These are phyloP conservation scores for Blastobotrys malaysiensis DNA, from an alignment of 1,139 yeast species.

Conservation along the genomic window DNA sequence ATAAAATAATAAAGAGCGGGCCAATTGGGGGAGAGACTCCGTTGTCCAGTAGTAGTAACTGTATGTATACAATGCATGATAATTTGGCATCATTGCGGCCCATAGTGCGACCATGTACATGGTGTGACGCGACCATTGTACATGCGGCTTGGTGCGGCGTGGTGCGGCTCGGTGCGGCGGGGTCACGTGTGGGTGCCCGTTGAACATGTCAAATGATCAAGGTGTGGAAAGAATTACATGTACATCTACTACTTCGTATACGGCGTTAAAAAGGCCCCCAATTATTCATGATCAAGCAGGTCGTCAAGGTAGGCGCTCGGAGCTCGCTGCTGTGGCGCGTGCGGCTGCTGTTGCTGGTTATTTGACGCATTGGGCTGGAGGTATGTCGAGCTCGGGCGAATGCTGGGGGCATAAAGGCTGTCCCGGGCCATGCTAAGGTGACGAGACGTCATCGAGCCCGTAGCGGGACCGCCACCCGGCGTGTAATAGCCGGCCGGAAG, in stretches of 20 bases:
- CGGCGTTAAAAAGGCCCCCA: no score
- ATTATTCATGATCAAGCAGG: conserved; percentile 27
- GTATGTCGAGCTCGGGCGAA: conserved; percentile 7
- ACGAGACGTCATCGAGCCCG: conserved; percentile 23
- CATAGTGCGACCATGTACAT: no score
- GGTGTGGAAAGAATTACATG: no score
- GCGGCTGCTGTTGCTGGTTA: not conserved
- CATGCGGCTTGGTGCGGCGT: no score
- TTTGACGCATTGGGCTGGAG: not conserved
- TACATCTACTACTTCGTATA: no score
- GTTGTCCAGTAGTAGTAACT: not conserved
- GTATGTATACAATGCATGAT: not conserved
- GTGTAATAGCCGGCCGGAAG: conserved; percentile 37
- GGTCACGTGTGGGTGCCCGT: not conserved
- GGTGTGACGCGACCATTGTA: no score
- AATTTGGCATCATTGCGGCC: not conserved
- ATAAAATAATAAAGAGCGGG: no score
- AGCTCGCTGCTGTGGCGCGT: conserved; percentile 27
- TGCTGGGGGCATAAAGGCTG: conserved; percentile 11
- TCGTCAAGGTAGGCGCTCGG: conserved; percentile 39
- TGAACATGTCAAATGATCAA: not conserved
- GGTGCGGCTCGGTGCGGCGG: not conserved
- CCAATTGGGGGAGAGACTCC: no score
- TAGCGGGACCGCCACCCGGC: conserved; percentile 14
- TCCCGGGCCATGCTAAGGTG: conserved; percentile 20